Base-by-base conservation (phyloP, 495 filamentous ascomycete genomes). In the Penicillium cataractarum region DNA sequence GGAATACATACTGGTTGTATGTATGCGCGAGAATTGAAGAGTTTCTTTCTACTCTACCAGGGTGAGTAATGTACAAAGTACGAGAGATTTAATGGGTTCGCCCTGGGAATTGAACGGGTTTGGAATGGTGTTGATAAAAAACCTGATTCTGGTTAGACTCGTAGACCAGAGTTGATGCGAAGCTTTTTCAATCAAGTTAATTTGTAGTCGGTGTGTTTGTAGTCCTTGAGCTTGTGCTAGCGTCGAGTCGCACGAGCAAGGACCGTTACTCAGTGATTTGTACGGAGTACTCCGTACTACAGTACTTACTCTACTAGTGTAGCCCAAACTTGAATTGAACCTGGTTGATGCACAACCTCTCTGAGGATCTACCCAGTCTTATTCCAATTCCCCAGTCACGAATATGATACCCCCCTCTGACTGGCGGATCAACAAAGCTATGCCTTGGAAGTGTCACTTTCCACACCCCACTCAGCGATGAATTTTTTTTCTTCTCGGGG, bases 401-500 rank as follows among this genome's bases (percentile, higher is more conserved):
- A 49, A 33, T 33, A 27, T 19, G n/a, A 32, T 22, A 8, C 50
- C 51, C 22, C n/a, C 15, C 15, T 33, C 6, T 54, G 1, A 54
- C 31, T 54, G 51, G 51, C 27, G 27, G 31, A 35, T 29, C 51
- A 35, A 24, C 29, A 54, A 32, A 21, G 31, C 33, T 8, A 54
- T 54, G 19, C 6, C 31, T 52, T 26, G 51, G 51, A 32, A 26
- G 31, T 21, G 33, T 53, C 24, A 7, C 51, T 33, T 33, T 32
- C 3, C 6, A 35, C 29, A n/a, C 27, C 31, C 51, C 51, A 54
- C 51, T 35, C 29, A 8, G 27, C 13, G 9, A 33, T 54, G 31
- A 32, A 35, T 54, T 54, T 54, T 54, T 35, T 35, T 52, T 52
- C 8, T 17, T 22, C 29, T 54, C 51, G 26, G 29, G 29, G 51